A percentile compares a stretch with the other conserved stretches of the same genome.
These are phyloP conservation scores for Penicillium sp. DNA, from an alignment of 2,329 filamentous ascomycete species.

Conservation along the genomic window DNA sequence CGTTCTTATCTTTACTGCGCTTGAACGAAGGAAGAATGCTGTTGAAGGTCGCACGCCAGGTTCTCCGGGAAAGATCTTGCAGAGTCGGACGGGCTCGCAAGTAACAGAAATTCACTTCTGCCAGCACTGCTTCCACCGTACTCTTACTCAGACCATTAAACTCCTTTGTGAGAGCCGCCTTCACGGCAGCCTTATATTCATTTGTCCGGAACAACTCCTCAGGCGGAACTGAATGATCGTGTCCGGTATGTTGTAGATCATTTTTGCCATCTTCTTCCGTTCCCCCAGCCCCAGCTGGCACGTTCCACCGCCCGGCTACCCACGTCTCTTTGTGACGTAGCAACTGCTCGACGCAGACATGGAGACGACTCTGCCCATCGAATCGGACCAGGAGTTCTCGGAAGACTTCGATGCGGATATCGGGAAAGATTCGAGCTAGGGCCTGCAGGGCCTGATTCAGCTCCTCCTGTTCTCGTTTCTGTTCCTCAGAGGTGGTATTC, in stretches of 20 bases:
- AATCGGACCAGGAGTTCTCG: constrained; percentile 41
- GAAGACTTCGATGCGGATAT: constrained; percentile 41
- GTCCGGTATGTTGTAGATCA: constrained; percentile 8
- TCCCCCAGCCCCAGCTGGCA: too few species aligned
- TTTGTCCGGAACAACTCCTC: constrained; percentile 40
- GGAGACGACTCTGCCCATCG: constrained; percentile 40
- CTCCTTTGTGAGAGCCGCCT: constrained; percentile 32
- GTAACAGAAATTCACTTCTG: constrained; percentile 43
- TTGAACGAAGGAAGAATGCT: constrained; percentile 37
- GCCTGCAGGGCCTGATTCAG: constrained; percentile 37
- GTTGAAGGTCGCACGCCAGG: constrained; percentile 40
- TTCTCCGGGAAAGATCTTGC: constrained; percentile 36
- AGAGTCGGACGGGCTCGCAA: constrained; percentile 37
- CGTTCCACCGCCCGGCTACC: constrained; percentile 42
- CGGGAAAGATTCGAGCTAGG: constrained; percentile 39
- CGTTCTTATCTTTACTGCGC: constrained; percentile 33
- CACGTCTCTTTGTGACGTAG: constrained; percentile 40
- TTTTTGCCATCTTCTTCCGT: constrained; percentile 9
- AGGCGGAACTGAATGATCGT: constrained; percentile 24
- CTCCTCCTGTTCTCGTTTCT: constrained; percentile 31
- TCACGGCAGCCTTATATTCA: constrained; percentile 38
- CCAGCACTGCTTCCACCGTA: constrained; percentile 41
- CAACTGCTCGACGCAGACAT: constrained; percentile 42
- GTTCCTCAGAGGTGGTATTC: constrained; percentile 25
- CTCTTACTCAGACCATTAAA: constrained; percentile 39